These are phyloP conservation scores for Apiospora sp. DNA, from an alignment of 2,329 filamentous ascomycete genomes.

Conservation along the genomic window DNA sequence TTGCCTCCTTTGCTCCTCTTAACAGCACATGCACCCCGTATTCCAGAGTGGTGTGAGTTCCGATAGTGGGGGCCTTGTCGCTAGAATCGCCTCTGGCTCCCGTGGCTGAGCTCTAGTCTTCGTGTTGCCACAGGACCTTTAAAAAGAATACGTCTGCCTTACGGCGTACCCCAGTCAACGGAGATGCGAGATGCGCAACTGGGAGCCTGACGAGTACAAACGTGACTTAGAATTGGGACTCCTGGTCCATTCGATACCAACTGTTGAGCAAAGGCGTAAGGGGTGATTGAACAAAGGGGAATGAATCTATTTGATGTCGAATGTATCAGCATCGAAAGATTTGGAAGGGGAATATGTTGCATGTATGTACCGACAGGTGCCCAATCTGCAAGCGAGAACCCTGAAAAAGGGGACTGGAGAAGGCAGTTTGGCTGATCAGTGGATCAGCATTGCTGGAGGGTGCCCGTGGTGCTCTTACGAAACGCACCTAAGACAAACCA, in stretches of 20 bases:
- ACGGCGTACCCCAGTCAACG: neutral
- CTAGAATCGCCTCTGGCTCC: neutral
- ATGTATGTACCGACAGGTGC: neutral
- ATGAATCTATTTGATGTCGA: neutral
- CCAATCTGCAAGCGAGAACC: conserved; percentile 15
- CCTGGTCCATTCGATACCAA: neutral
- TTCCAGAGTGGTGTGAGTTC: neutral
- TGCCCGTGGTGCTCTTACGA: conserved; percentile 1
- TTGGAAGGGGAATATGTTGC: neutral
- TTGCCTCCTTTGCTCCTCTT: neutral
- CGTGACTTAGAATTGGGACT: neutral
- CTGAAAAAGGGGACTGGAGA: conserved; percentile 18
- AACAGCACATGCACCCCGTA: conserved; percentile 7
- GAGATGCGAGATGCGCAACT: neutral
- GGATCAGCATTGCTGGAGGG: conserved; percentile 5
- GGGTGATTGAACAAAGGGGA: neutral
- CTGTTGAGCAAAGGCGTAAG: neutral
- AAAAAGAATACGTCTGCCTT: neutral
- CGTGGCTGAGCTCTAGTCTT: conserved; percentile 13
- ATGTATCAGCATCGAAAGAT: neutral
- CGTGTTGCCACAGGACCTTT: neutral
- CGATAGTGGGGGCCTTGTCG: neutral
- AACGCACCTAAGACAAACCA: conserved; percentile 22
- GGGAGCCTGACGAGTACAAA: neutral
- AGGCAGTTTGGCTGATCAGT: conserved; percentile 1